Conservation (phyloP, 257 asterid species). For the Perilla frutescens region DNA sequence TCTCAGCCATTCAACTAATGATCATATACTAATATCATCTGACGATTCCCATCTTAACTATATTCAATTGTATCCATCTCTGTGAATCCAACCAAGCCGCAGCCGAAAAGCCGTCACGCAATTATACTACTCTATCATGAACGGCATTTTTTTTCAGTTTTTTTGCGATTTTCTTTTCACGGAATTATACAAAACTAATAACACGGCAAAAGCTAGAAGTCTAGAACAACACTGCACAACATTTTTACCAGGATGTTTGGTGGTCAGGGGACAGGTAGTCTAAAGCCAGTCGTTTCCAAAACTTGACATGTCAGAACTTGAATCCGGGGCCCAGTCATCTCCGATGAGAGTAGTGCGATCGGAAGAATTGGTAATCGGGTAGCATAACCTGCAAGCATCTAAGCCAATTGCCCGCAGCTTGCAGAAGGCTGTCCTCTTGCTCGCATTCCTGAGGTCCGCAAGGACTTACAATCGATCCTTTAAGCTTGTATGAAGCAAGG, state of each 20-base stretch:
- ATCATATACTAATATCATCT: not conserved
- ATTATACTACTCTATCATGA: conserved; percentile 27
- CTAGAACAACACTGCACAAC: conserved; percentile 53
- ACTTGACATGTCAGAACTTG: conserved; percentile 26
- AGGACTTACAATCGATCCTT: conserved; percentile 64
- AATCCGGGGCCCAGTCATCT: conserved; percentile 40
- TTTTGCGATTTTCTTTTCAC: conserved; percentile 9
- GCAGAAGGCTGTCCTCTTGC: conserved; percentile 64
- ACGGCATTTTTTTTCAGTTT: conserved; percentile 9
- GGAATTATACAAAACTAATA: conserved; percentile 40
- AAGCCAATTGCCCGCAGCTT: conserved; percentile 74
- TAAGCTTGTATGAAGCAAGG: conserved; percentile 79
- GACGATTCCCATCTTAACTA: conserved; percentile 34
- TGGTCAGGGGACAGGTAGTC: conserved; percentile 26
- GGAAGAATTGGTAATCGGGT: conserved; percentile 76
- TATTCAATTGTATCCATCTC: conserved; percentile 22
- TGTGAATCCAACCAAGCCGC: not conserved
- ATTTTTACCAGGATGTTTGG: conserved; percentile 34
- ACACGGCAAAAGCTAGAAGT: conserved; percentile 29
- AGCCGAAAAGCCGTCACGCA: too few species aligned
- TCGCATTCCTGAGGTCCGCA: conserved; percentile 62
- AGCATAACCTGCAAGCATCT: conserved; percentile 52
- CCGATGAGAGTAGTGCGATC: conserved; percentile 47
- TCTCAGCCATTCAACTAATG: conserved; percentile 3
- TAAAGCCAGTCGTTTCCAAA: conserved; percentile 34